Base-by-base conservation (phyloP, 345 rosid species). In the Acer saccharum region DNA sequence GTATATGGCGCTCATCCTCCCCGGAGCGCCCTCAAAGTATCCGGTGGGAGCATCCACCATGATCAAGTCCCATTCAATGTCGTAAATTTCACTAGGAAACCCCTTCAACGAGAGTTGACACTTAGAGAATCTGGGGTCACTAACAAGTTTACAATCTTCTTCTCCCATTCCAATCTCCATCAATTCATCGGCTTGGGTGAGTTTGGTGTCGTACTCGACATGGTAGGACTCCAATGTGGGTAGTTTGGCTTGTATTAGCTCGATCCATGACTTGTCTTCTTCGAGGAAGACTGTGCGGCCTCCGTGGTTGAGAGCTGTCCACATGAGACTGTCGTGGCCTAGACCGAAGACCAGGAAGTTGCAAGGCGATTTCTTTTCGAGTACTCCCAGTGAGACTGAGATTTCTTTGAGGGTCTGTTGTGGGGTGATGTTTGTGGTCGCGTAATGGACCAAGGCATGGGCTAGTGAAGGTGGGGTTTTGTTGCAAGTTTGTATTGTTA, bases 21-120 rank as follows among this genome's bases (percentile, higher is more conserved):
- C 98, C 7, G 98, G 99, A 10, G 99, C 91, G 39, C 82, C 89
- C 12, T 89, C 89, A 20, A 88, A 86, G 68, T 86, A 95, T 80
- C 98, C 99, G 0, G 99, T 95, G 0, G 99, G 98, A 17, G 99
- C 97, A 67, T 95, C 98, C 70, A 93, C 96, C 97, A 95, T 95
- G 46, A 93, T 95, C 86, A 95, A 44, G 84, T 95, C 97, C 99
- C 99, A 95, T 54, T 87, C 93, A 7, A 61, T 32, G 9, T 90
- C 92, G 69, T 93, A 93, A 4, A 93, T 85, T 25, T 89, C 92
- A 4, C 73, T 77, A 0, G 99, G 99, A 73, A 93, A 88, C 8
- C 87, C 88, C 75, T 88, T 91, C 43, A 90, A 76, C 7, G 94
- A 90, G 13, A 95, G 90, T 25, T 63, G 81, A 48, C 99, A 95